Base-by-base conservation (phyloP, 257 asterid species). In the Jacaranda copaia region DNA sequence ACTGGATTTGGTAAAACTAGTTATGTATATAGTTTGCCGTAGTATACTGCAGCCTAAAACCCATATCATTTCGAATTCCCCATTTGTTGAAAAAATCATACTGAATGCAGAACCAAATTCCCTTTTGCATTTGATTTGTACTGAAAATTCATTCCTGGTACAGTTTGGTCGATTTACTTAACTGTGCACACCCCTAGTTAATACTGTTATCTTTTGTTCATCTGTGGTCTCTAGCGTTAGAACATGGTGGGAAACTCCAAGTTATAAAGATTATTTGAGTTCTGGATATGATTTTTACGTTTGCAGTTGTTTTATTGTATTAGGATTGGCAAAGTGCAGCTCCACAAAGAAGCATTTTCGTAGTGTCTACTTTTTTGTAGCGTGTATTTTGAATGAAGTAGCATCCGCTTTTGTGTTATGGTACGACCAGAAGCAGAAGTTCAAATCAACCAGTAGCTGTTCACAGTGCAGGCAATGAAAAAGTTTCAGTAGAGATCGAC, bases 231-330 rank as follows among this genome's bases (percentile, higher is more conserved):
- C 18, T 51, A 38, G 39, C 56, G 16, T 15, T 42, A 25, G 56
- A 71, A 18, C 57, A 15, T 62, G 57, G 61, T 56, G 16, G 18
- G 58, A 70, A 43, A 45, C 19, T 35, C 18, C 12, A 65, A 48
- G 46, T n/a, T 48, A 55, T 35, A 55, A 5, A n/a, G 19, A 18
- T 53, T 40, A 18, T 72, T 14, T 70, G 5, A 60, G 19, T 18
- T 70, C 25, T 20, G 53, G 63, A 5, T 59, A 25, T 61, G 11
- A 35, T 53, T 6, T 69, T 76, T 70, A 55, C 55, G 46, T 49
- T 38, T 64, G 58, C 25, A 70, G 45, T 46, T 76, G 68, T 70
- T 65, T 75, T 39, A 11, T 48, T 71, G 81, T 70, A 45, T 49
- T 78, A 55, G 79, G 81, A 71, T 13, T 57, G 49, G 10, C n/a